Evolutionary conservation across 192 early-diverging fungal genomes (phyloP), one percentile per base, ranked within the genome.

Genomic region (Mortierella alpina): DNA sequence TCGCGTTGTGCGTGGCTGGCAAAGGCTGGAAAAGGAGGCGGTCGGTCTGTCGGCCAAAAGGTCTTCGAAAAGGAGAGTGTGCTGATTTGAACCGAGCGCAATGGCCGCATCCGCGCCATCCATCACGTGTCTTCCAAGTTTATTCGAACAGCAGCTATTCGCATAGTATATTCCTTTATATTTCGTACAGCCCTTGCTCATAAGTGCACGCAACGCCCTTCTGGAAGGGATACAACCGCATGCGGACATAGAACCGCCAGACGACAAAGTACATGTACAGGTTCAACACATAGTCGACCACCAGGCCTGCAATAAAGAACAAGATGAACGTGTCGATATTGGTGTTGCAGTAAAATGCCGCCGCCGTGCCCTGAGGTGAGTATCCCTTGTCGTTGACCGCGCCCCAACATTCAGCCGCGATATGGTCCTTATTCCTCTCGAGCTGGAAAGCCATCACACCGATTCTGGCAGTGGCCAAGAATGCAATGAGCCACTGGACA

Each of bases 181-280:
- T 68, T 39, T 80, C 77, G 18, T 80, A 80, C 6, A 80, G 18
- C 4, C 77, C 77, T 46, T 80, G 70, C 61, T 80, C 77, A 18
- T 80, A 80, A 9, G 46, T 68, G 12, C 56, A 45, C 4, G 41
- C 60, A 45, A 80, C 49, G 5, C 64, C 59, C 60, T 80, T 80
- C 39, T 72, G 70, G 77, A 72, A 80, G 3, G 77, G 77, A 65
- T 80, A 80, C n/a, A 68, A 42, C 0, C 77, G 64, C 77, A 80
- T 80, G 55, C 77, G 64, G 3, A 80, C 77, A 57, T 80, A 80
- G 60, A 64, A 80, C 40, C 77, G 70, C 77, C 77, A 80, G 4
- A 68, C 66, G 13, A 80, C 77, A 72, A 80, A 80, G 77, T 80
- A 80, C 69, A 80, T 54, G 60, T 80, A 80, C 65, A 80, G 47